A percentile compares a stretch with the other conserved stretches of the same genome.
Conservation (phyloP, 495 filamentous ascomycete genomes). For the Cairneyella variabilis region DNA sequence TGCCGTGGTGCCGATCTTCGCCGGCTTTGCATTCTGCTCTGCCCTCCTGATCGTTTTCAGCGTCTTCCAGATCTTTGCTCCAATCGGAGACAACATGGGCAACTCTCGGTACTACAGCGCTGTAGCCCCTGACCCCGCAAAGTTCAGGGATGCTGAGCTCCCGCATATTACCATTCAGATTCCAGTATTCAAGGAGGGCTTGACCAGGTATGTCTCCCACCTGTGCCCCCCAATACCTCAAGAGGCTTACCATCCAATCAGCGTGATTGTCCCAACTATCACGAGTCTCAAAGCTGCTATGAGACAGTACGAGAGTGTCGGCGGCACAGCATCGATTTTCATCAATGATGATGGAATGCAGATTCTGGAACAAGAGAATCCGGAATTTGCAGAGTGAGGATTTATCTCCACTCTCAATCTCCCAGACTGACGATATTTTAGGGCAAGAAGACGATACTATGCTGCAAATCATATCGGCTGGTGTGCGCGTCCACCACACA, state of each 20-base stretch:
- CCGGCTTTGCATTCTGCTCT: not conserved
- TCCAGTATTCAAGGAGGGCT: conserved; percentile 34
- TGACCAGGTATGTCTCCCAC: conserved; percentile 7
- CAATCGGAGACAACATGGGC: not conserved
- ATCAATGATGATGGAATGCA: conserved; percentile 71
- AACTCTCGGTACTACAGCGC: conserved; percentile 16
- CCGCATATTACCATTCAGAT: conserved; percentile 29
- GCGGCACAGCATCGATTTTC: conserved; percentile 67
- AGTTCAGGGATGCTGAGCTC: not conserved
- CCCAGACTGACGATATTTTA: not conserved
- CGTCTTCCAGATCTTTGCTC: conserved; percentile 16
- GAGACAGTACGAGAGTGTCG: conserved; percentile 54
- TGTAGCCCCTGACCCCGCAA: not conserved
- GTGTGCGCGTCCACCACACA: conserved; percentile 53
- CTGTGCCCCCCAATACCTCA: too few species aligned
- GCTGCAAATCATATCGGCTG: conserved; percentile 59
- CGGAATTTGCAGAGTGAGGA: not conserved
- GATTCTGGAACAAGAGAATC: too few species aligned
- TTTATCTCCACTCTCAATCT: not conserved
- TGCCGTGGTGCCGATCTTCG: conserved; percentile 2
- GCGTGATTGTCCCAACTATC: conserved; percentile 35
- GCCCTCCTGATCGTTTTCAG: conserved; percentile 4
- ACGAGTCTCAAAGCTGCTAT: conserved; percentile 34
- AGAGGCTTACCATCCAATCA: too few species aligned
- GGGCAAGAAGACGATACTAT: conserved; percentile 44